Evolutionary conservation across 208 protist genomes (phyloP).

Genomic region (Crithidia expoeki): DNA sequence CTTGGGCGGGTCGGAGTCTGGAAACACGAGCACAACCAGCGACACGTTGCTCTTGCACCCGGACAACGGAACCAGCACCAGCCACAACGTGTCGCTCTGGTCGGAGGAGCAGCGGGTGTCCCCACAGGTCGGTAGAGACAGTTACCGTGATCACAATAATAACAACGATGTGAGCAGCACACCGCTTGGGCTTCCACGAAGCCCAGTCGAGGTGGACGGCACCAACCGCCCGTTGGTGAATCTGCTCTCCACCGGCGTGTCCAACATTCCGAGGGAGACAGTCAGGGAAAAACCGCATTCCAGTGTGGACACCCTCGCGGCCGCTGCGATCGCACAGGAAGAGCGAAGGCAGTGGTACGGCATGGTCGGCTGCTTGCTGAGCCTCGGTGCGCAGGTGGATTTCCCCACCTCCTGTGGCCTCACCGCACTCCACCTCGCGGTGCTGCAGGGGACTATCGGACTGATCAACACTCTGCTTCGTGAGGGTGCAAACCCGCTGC

Average conservation of each 20-base stretch:
- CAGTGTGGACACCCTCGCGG: conserved; percentile 10
- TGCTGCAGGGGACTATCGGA: conserved; percentile 34
- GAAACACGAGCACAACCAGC: conserved; percentile 5
- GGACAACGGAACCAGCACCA: neutral
- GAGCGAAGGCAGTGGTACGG: conserved; percentile 29
- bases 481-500: conserved; percentile 40
- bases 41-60: neutral
- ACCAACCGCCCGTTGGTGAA: neutral
- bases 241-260: conserved; percentile 1
- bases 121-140: neutral
- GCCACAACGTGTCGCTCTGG: neutral
- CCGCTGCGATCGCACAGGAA: conserved; percentile 16
- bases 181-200: conserved; percentile 1
- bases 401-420: conserved; percentile 30
- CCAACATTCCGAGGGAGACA: neutral
- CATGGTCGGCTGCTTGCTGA: conserved; percentile 34
- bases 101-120: neutral
- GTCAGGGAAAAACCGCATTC: neutral
- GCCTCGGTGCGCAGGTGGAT: conserved; percentile 41
- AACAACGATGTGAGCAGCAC: conserved; percentile 4
- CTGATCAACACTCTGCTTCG: conserved; percentile 46
- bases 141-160: neutral
- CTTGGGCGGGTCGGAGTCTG: neutral
- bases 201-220: neutral
- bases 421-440: conserved; percentile 52